These are phyloP conservation scores for Cruciata laevipes DNA, from an alignment of 257 asterid genomes.

Conservation along the genomic window DNA sequence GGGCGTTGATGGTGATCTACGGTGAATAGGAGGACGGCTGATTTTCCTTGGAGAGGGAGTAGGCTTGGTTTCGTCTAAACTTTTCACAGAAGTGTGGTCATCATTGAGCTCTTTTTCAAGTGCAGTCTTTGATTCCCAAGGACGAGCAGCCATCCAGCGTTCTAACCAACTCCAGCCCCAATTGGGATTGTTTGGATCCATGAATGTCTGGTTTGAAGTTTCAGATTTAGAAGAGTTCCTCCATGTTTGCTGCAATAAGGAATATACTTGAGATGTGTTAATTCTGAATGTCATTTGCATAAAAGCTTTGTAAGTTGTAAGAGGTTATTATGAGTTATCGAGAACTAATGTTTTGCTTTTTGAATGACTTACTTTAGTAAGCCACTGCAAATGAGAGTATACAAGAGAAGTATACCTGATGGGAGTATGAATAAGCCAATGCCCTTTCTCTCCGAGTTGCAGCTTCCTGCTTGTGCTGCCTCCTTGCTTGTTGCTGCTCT, in stretches of 20 bases:
- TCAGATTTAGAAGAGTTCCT: constrained; percentile 38
- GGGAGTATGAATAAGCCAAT: constrained; percentile 67
- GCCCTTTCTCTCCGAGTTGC: constrained; percentile 77
- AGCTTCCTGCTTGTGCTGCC: constrained; percentile 57
- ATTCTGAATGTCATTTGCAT: constrained; percentile 3
- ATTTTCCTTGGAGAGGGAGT: constrained; percentile 36
- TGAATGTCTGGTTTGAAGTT: constrained; percentile 44
- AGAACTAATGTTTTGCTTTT: background rate
- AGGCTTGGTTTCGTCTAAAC: constrained; percentile 22
- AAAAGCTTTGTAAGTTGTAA: too few species aligned
- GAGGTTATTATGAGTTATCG: too few species aligned
- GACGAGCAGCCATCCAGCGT: constrained; percentile 79
- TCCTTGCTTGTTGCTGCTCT: constrained; percentile 56
- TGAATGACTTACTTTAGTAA: background rate
- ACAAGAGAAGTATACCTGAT: constrained; percentile 42
- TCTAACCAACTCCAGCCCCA: constrained; percentile 97
- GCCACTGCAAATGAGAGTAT: background rate
- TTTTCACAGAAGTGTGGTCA: constrained; percentile 31
- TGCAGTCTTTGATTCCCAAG: constrained; percentile 48
- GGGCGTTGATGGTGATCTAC: constrained; percentile 68
- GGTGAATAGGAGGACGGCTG: constrained; percentile 40
- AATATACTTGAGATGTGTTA: background rate
- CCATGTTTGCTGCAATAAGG: constrained; percentile 43
- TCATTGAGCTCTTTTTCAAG: constrained; percentile 37
- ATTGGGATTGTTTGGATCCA: constrained; percentile 62